Evolutionary conservation across 768 basidiomycete genomes (phyloP).

Genomic region (Mycena haematopus): DNA sequence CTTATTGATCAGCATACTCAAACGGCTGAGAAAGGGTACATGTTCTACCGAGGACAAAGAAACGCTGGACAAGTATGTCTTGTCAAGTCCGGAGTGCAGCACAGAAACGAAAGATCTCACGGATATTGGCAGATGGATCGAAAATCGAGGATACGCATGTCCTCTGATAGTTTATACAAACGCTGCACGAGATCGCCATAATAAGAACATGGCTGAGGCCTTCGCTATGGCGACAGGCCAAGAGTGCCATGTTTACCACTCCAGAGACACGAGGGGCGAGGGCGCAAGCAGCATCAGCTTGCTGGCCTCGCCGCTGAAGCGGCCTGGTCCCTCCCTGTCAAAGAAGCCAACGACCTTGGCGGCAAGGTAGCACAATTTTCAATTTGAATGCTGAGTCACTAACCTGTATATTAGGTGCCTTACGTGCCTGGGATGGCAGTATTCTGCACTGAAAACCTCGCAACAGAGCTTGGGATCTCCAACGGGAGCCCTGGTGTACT

Average conservation of each 20-base stretch:
- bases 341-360: not conserved
- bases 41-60: too few species aligned
- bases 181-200: not conserved
- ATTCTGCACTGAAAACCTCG: conserved; percentile 13
- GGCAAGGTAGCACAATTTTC: not conserved
- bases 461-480: not conserved
- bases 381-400: too few species aligned
- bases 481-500: not conserved
- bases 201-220: too few species aligned
- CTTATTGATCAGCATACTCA: conserved; percentile 9
- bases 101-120: not conserved
- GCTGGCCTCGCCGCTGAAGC: not conserved
- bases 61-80: not conserved
- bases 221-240: too few species aligned
- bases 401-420: not conserved
- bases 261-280: too few species aligned
- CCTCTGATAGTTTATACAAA: not conserved
- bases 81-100: not conserved
- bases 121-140: not conserved
- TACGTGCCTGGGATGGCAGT: conserved; percentile 2
- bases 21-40: not conserved
- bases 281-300: too few species aligned
- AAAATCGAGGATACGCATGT: not conserved
- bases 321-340: not conserved
- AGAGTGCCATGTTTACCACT: too few species aligned